Evolutionary conservation across 345 rosid species (phyloP).

Genomic region (Populus euphratica): DNA sequence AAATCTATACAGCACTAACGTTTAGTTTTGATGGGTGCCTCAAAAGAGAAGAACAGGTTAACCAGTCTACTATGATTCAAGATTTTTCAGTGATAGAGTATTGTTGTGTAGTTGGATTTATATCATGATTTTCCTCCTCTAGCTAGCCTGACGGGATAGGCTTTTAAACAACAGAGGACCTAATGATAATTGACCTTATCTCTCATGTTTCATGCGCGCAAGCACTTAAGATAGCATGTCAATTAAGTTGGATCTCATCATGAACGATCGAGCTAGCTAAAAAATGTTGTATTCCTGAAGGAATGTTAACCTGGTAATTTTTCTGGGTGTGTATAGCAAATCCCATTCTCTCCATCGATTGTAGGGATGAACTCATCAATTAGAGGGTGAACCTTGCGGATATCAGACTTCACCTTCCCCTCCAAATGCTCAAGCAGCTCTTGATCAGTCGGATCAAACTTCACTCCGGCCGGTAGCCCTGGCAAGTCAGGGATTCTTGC

Average conservation of each 20-base stretch:
- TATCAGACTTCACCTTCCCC: slow-evolving; percentile 73
- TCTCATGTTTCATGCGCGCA: not conserved
- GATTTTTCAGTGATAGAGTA: too few species aligned
- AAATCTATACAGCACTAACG: too few species aligned
- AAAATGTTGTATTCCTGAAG: not conserved
- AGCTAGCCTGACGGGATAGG: not conserved
- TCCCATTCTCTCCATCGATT: slow-evolving; percentile 93
- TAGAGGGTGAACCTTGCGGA: slow-evolving; percentile 74
- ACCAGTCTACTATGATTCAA: too few species aligned
- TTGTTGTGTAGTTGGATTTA: too few species aligned
- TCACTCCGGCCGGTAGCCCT: slow-evolving; percentile 94
- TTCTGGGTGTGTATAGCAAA: slow-evolving; percentile 96
- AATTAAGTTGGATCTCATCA: not conserved
- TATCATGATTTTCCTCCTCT: too few species aligned
- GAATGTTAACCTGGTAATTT: slow-evolving; percentile 69
- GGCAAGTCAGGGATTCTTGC: slow-evolving; percentile 83
- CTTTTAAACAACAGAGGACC: not conserved
- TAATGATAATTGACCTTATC: not conserved
- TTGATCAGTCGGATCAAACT: slow-evolving; percentile 97
- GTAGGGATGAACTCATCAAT: slow-evolving; percentile 90
- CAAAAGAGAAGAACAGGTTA: too few species aligned
- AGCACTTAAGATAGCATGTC: not conserved
- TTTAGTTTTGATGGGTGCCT: too few species aligned
- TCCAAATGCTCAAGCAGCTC: slow-evolving; percentile 93
- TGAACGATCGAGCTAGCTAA: not conserved